Conservation (phyloP, 1,284 basidiomycete genomes). For the Leccinum colubrinum region DNA sequence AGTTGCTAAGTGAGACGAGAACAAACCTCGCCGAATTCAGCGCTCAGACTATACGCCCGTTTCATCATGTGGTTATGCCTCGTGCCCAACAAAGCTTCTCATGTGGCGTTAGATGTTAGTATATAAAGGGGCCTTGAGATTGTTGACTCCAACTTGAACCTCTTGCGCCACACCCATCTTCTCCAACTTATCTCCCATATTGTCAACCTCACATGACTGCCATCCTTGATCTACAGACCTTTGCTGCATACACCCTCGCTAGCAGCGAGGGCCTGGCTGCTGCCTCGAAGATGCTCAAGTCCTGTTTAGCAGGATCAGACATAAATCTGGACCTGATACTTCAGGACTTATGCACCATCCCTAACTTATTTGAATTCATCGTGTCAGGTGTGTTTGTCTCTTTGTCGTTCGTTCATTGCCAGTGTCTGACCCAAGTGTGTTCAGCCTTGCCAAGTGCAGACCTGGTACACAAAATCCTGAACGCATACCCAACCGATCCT, state of each 20-base stretch:
- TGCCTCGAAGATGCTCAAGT: slow-evolving; percentile 22
- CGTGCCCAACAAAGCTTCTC: no score
- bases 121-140: no score
- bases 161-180: background rate
- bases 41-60: no score
- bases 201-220: slow-evolving; percentile 3
- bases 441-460: slow-evolving; percentile 18
- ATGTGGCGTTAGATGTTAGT: no score
- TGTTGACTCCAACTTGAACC: no score
- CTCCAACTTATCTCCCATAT: background rate
- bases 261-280: slow-evolving; percentile 13
- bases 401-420: background rate
- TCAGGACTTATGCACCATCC: slow-evolving; percentile 27
- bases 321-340: slow-evolving; percentile 27
- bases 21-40: no score
- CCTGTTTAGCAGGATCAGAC: slow-evolving; percentile 28
- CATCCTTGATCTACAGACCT: slow-evolving; percentile 16
- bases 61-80: no score
- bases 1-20: no score
- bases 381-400: slow-evolving; percentile 23
- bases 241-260: slow-evolving; percentile 16
- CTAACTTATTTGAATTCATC: slow-evolving; percentile 28
- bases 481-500: slow-evolving; percentile 21
- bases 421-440: background rate
- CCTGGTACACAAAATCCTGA: slow-evolving; percentile 21